Conservation (phyloP, 306 rosid genomes). For the Castanea sativa region DNA sequence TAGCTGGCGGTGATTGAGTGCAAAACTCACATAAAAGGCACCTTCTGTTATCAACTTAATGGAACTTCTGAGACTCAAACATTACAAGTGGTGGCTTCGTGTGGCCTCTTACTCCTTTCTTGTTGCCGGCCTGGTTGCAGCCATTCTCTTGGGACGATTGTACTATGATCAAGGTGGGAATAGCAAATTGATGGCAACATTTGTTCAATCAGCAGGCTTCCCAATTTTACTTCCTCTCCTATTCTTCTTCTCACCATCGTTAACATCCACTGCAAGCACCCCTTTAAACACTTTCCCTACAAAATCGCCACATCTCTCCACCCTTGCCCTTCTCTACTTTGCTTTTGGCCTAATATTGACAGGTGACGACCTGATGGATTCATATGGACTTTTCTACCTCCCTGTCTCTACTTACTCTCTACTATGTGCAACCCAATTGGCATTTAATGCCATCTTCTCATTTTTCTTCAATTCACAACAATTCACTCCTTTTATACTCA, state of each 20-base stretch:
- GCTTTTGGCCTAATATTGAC: no score
- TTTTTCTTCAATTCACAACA: conserved; percentile 53
- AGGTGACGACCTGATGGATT: neutral
- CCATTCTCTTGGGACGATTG: conserved; percentile 50
- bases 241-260: conserved; percentile 16
- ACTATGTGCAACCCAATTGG: conserved; percentile 63
- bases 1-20: conserved; percentile 24
- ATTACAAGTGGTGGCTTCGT: no score
- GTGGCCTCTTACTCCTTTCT: conserved; percentile 36
- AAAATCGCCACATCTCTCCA: neutral
- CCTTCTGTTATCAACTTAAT: neutral
- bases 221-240: conserved; percentile 49
- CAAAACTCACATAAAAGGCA: conserved; percentile 8
- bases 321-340: no score
- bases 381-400: conserved; percentile 57
- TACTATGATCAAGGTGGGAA: conserved; percentile 64
- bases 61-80: no score
- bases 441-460: conserved; percentile 57
- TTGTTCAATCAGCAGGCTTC: conserved; percentile 73
- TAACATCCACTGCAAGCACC: neutral
- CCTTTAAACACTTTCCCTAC: conserved; percentile 13
- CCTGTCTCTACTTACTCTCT: conserved; percentile 61
- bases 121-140: conserved; percentile 51
- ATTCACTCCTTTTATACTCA: conserved; percentile 46
- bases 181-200: conserved; percentile 69